Base-by-base conservation (phyloP, 306 rosid genomes). In the Oemleria cerasiformis region DNA sequence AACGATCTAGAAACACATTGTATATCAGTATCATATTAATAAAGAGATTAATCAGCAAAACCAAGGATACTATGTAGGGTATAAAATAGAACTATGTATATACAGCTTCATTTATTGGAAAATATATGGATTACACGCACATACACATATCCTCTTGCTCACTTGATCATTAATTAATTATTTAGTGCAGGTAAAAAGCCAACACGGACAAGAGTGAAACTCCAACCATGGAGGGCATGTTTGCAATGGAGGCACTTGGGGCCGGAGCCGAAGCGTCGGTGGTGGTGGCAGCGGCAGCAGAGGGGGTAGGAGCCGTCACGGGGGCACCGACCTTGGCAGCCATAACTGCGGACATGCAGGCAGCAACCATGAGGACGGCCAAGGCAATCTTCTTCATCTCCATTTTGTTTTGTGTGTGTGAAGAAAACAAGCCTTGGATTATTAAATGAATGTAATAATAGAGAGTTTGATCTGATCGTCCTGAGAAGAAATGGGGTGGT, bases 331-430 rank as follows among this genome's bases (percentile, higher is more conserved):
- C 47, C 19, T n/a, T 30, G 1, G 68, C 25, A 13, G 78, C 78
- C 59, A 66, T n/a, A 39, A 44, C 67, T 8, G 67, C 73, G n/a
- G 50, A 4, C 67, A 57, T 75, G 49, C 73, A 75, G 40, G 60
- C 60, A 9, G 76, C 67, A 10, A 41, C 67, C 8, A 75, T 8
- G 12, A 66, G 67, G 49, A 57, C 49, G 13, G 14, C 58, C 15
- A 57, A 75, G 67, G 73, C 30, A 14, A 74, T 34, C 49, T 65
- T 74, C 73, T 66, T 74, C 72, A 65, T 66, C 59, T 67, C 67
- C 78, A 72, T 72, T 40, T 17, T 62, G 64, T 8, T 21, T 10
- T 23, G 64, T 30, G 47, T 56, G 55, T 23, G 74, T 14, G 65
- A 34, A 15, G 43, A 59, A 15, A 59, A 59, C 41, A 59, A 15